Conservation (phyloP, 805 yeast genomes). For the Wickerhamomyces xylosicus region DNA sequence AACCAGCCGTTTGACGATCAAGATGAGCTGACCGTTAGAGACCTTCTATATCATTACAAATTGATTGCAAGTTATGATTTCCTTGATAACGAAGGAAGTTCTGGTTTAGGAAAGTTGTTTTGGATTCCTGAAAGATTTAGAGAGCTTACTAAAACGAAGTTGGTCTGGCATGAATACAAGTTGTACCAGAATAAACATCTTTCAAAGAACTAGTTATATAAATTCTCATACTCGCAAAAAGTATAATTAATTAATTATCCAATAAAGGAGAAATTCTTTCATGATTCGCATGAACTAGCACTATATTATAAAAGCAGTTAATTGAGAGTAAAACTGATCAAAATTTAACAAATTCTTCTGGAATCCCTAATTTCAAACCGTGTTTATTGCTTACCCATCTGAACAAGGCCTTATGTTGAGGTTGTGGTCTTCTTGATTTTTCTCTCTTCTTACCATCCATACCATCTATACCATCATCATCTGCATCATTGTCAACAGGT, state of each 20-base stretch:
- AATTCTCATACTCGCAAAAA: no score
- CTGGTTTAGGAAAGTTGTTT: constrained; percentile 42
- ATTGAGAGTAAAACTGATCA: not conserved
- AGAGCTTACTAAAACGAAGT: constrained; percentile 21
- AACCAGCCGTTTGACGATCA: constrained; percentile 31
- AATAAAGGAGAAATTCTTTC: no score
- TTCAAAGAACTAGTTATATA: no score
- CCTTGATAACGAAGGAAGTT: constrained; percentile 35
- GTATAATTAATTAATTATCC: no score
- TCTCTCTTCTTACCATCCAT: constrained; percentile 4
- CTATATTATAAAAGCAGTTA: no score
- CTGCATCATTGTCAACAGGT: constrained; percentile 9
- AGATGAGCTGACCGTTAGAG: constrained; percentile 4
- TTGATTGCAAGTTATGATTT: constrained; percentile 17
- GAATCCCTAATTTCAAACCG: constrained; percentile 9
- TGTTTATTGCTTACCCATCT: constrained; percentile 14
- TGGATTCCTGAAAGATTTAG: constrained; percentile 34
- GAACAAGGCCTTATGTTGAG: constrained; percentile 15
- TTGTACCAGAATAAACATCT: constrained; percentile 22
- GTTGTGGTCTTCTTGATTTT: constrained; percentile 16
- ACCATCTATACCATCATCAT: constrained; percentile 12
- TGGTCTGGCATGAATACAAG: constrained; percentile 43
- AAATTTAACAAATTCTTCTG: constrained; percentile 8
- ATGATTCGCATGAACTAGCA: no score
- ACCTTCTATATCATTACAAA: constrained; percentile 32